phyloP scores from a whole-genome alignment of 2,329 filamentous ascomycete species.

The Microsporum ferrugineum region DNA sequence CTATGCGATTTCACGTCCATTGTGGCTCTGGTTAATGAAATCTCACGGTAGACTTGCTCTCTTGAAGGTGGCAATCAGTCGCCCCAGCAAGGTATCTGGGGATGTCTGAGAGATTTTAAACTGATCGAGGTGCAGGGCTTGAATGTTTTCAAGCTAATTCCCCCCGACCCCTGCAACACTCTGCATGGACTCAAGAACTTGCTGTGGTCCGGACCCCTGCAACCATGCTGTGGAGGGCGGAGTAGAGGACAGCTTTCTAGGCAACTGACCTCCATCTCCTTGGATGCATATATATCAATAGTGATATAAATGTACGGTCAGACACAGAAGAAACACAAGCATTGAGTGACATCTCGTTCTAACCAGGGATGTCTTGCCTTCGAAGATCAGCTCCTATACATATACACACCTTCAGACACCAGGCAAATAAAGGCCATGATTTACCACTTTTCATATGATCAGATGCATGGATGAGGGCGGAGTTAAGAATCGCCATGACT shows the following conservation, averaged over 20 bases:
- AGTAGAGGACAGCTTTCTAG: background rate
- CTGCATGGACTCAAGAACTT: background rate
- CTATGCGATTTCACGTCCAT: background rate
- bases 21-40: background rate
- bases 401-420: background rate
- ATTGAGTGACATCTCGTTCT: background rate
- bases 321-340: background rate
- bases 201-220: background rate
- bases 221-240: background rate
- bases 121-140: background rate
- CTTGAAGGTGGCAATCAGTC: background rate
- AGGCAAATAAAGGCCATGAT: background rate
- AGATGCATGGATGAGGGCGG: background rate
- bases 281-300: background rate
- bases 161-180: background rate
- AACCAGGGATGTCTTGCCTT: background rate
- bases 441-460: background rate
- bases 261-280: background rate
- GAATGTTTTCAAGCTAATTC: background rate
- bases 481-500: background rate
- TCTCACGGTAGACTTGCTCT: background rate
- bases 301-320: background rate
- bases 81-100: background rate
- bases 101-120: background rate
- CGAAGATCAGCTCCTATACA: background rate